phyloP scores from a whole-genome alignment of 306 rosid species.

The Fragaria ananassa region DNA sequence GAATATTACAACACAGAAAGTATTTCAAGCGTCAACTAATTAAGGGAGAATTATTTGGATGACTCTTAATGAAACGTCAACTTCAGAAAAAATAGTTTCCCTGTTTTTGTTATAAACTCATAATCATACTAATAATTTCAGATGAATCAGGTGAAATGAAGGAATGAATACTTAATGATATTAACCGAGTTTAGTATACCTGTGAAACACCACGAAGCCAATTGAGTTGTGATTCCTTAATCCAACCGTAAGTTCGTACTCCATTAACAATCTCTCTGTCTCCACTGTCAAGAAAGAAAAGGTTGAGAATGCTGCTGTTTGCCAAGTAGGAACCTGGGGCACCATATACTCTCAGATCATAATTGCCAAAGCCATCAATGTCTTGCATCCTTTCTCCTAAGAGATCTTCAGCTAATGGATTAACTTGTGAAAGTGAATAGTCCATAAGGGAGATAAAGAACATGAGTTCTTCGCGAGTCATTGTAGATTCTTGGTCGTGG shows the following conservation, averaged over 20 bases:
- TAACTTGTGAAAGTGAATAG: conserved; percentile 69
- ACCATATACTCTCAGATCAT: conserved; percentile 62
- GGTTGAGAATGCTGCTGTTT: conserved; percentile 72
- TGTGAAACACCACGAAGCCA: conserved; percentile 70
- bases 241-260: conserved; percentile 76
- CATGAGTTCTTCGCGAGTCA: conserved; percentile 82
- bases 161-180: background rate
- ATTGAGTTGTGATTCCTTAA: conserved; percentile 77
- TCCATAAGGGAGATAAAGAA: conserved; percentile 80
- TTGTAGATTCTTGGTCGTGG: conserved; percentile 90
- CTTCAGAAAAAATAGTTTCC: background rate
- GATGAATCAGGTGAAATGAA: background rate
- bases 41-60: background rate
- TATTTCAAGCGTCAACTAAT: background rate
- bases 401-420: conserved; percentile 41
- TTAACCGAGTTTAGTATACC: conserved; percentile 38
- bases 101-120: background rate
- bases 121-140: background rate
- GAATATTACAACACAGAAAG: background rate
- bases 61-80: background rate
- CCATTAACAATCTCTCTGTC: conserved; percentile 62
- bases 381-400: conserved; percentile 22
- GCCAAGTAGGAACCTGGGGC: conserved; percentile 74
- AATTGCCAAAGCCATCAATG: conserved; percentile 90
- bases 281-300: conserved; percentile 91